These are phyloP conservation scores for Hemisphaericaspora xylofermentans DNA, from an alignment of 1,139 yeast species.

Conservation along the genomic window DNA sequence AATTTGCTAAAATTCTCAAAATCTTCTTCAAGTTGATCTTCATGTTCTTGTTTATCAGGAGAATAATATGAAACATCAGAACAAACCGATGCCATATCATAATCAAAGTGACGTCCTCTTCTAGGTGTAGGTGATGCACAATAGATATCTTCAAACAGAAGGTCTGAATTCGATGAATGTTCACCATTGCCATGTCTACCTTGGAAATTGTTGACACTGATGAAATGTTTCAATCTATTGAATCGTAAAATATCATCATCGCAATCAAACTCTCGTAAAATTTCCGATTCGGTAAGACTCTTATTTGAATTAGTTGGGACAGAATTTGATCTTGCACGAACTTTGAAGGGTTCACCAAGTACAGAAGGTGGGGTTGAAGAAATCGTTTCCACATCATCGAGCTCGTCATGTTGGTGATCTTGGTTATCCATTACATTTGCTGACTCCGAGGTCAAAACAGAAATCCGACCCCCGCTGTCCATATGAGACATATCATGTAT, in stretches of 20 bases:
- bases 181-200: conserved; percentile 5
- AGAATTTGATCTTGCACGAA: conserved; percentile 21
- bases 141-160: conserved; percentile 11
- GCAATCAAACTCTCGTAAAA: conserved; percentile 14
- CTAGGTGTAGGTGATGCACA: conserved; percentile 13
- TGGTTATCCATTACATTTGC: conserved; percentile 3
- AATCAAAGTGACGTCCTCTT: conserved; percentile 10
- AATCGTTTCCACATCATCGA: conserved; percentile 10
- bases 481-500: conserved; percentile 1
- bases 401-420: not conserved
- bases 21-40: conserved; percentile 6
- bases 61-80: conserved; percentile 30
- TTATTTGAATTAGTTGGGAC: conserved; percentile 19
- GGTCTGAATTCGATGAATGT: conserved; percentile 2
- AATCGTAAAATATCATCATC: conserved; percentile 21
- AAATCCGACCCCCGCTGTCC: conserved; percentile 1
- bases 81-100: conserved; percentile 24
- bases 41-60: conserved; percentile 17
- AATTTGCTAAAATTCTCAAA: conserved; percentile 34
- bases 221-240: conserved; percentile 27
- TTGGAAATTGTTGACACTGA: conserved; percentile 15
- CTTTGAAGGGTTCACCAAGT: not conserved
- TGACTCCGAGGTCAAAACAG: conserved; percentile 1
- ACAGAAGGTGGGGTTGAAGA: conserved; percentile 16
- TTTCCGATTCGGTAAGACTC: conserved; percentile 9